Evolutionary conservation across 2,329 filamentous ascomycete genomes (phyloP), one percentile per base, ranked within the genome.

Genomic region (Shiraia sp.): DNA sequence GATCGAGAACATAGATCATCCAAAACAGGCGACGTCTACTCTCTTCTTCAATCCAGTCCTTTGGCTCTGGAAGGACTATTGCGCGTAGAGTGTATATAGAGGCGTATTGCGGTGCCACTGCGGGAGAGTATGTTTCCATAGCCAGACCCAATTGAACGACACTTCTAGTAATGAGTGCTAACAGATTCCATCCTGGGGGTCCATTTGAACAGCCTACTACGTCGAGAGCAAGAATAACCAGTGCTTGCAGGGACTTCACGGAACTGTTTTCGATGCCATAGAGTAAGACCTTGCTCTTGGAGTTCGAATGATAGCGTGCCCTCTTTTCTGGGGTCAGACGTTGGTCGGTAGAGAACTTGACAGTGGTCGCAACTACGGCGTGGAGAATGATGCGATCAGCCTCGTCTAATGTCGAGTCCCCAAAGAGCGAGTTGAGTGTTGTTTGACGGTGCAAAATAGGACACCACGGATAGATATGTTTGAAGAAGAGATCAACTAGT

Each of bases 181-280:
- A 82, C 43, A 96, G 79, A 61, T 95, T 95, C 90, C 90, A 95
- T 2, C 89, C 90, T 0, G 90, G 90, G 2, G 90, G 90, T 0
- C 91, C 91, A 63, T 96, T 95, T 26, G 90, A 90, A 56, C 82
- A 88, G 7, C 91, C 91, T 23, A 90, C 86, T 16, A 95, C 78
- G 61, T 96, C 90, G 9, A 96, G 72, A 0, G 90, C 88, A 4
- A 96, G 75, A 35, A 96, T 93, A 1, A 95, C 88, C 6, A 96
- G 75, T 4, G 91, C 90, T 63, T 96, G 90, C 4, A 96, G 75
- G 1, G 89, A 84, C 66, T 90, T 92, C 44, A 96, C 89, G 0
- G 90, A 93, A 10, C 89, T 91, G 56, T 93, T 90, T 59, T 95
- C 90, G 57, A 96, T 80, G 4, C 90, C 90, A 58, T 95, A 95